These are phyloP conservation scores for Discostella pseudostelligera DNA, from an alignment of 108 stramenopile species.

Conservation along the genomic window DNA sequence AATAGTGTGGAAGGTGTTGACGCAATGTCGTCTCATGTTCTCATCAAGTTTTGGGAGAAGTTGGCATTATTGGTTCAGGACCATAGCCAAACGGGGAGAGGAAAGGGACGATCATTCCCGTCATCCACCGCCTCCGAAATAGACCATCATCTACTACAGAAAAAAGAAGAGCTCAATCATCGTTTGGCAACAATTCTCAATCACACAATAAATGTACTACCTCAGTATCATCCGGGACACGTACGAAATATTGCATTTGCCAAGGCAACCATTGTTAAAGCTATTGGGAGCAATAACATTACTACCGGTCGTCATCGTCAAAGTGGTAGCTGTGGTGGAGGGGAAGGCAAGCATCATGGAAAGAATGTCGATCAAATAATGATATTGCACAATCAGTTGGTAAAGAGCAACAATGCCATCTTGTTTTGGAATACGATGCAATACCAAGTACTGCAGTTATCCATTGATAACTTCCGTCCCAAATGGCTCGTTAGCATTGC, in stretches of 20 bases:
- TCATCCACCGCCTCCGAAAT: no score
- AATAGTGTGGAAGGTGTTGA: background rate
- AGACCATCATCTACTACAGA: background rate
- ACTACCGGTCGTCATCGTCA: no score
- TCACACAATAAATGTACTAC: background rate
- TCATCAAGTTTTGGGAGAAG: background rate
- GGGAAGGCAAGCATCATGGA: no score
- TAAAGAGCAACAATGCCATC: background rate
- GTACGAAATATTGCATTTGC: background rate
- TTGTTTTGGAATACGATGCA: background rate
- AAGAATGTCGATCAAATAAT: background rate
- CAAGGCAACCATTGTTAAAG: slow-evolving; percentile 1
- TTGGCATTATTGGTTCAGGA: background rate
- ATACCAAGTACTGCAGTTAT: background rate
- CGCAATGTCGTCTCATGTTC: background rate
- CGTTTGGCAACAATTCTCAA: background rate
- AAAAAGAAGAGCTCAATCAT: background rate
- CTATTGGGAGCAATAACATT: background rate
- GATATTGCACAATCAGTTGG: background rate
- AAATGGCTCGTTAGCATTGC: slow-evolving; percentile 26
- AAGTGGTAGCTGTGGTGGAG: no score
- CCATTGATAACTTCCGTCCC: slow-evolving; percentile 6
- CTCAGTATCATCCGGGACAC: background rate
- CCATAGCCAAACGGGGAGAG: background rate
- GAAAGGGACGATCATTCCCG: background rate